Evolutionary conservation across 2,329 filamentous ascomycete species (phyloP), one percentile per base, ranked within the genome.

Genomic region (Albophoma yamanashiensis): DNA sequence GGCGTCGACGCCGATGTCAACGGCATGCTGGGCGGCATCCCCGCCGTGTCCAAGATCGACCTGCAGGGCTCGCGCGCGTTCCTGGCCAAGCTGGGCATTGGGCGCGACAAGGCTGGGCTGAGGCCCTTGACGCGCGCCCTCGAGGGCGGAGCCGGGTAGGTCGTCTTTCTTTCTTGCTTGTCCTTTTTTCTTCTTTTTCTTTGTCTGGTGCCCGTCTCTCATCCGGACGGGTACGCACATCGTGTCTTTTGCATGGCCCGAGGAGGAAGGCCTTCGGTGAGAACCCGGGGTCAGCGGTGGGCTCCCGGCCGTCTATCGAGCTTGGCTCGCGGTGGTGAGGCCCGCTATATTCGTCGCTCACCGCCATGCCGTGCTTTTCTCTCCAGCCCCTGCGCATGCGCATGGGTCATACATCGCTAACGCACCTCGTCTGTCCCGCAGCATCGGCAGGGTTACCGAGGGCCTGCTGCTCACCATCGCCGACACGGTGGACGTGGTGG

Each of bases 391-490:
- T 4, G 20, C 7, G 39, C 39, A 20, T 20, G 12, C 15, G 15
- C 39, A 40, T 20, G 25, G 25, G 50, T 31, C 50, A 4, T 22
- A 9, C 50, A 55, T 38, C 31, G 50, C 50, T 55, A 11, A 55
- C 50, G 50, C 50, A 34, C 22, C 50, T 55, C 50, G 50, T 36
- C 50, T 38, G 50, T 38, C 31, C 31, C 40, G 31, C 58, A 83
- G 91, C 1, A 92, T 95, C 61, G 91, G 91, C 3, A 80, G 91
- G 47, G 82, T 96, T 63, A 94, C 90, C 1, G 80, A 86, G 61
- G 88, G 88, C 0, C 79, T 96, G 17, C 77, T 96, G 45, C 74
- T 86, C 56, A 78, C 84, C 43, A 77, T 91, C 12, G 85, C 87
- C 43, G 75, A 82, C 31, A 75, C 78, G 4, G 85, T 94, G 20